Evolutionary conservation across 805 yeast species (phyloP).

Genomic region (Pachysolen tannophilus): DNA sequence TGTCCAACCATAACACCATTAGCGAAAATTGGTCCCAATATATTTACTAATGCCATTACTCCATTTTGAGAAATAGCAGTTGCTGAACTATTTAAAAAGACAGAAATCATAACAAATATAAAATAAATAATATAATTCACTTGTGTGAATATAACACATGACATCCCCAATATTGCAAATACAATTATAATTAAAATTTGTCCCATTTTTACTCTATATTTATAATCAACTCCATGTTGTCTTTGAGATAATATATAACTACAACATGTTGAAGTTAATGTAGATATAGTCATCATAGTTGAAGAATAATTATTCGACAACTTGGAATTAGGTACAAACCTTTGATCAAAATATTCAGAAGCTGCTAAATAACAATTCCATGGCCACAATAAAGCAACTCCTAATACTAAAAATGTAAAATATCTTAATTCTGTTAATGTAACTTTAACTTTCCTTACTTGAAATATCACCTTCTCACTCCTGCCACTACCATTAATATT

Average conservation of each 20-base stretch:
- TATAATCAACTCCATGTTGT: constrained; percentile 55
- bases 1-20: constrained; percentile 95
- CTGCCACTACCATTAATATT: too few relatives aligned
- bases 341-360: constrained; percentile 63
- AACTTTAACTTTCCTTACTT: constrained; percentile 7
- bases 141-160: constrained; percentile 27
- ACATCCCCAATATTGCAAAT: constrained; percentile 49
- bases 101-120: constrained; percentile 49
- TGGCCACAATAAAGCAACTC: constrained; percentile 87
- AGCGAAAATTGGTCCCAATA: constrained; percentile 67
- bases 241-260: constrained; percentile 57
- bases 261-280: constrained; percentile 53
- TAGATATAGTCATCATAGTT: constrained; percentile 83
- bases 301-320: constrained; percentile 60
- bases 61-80: constrained; percentile 87
- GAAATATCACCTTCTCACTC: constrained; percentile 3
- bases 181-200: constrained; percentile 45
- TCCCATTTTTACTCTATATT: constrained; percentile 52
- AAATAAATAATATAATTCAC: constrained; percentile 39
- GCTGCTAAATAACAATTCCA: constrained; percentile 93
- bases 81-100: constrained; percentile 61
- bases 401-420: constrained; percentile 56
- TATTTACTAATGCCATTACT: constrained; percentile 76
- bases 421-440: constrained; percentile 29
- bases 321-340: constrained; percentile 43